Evolutionary conservation across 768 basidiomycete genomes (phyloP).

Genomic region (Asterophora parasitica): DNA sequence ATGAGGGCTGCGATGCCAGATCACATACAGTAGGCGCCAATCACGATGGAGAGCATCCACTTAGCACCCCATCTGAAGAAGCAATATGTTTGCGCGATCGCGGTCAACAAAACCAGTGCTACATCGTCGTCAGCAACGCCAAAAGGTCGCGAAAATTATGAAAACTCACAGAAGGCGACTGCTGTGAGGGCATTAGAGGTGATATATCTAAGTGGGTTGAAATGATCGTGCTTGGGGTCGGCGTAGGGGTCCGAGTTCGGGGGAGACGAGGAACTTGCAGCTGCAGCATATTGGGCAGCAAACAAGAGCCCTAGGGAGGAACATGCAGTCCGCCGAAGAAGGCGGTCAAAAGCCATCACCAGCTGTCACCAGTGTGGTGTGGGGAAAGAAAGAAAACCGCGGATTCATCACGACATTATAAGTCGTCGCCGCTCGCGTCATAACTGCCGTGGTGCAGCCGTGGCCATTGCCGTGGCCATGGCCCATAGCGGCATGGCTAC

Average conservation of each 20-base stretch:
- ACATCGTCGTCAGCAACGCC: neutral
- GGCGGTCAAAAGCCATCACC: conserved; percentile 2
- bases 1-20: too few relatives aligned
- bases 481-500: neutral
- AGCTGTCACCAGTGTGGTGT: neutral
- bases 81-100: conserved; percentile 39
- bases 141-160: neutral
- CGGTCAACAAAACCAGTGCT: conserved; percentile 40
- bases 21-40: conserved; percentile 53
- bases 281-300: neutral
- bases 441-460: neutral
- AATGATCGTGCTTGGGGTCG: conserved; percentile 48
- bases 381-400: neutral
- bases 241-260: conserved; percentile 38
- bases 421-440: neutral
- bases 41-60: conserved; percentile 57
- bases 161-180: conserved; percentile 32
- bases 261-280: conserved; percentile 11
- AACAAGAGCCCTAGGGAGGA: neutral
- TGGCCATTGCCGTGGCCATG: too few relatives aligned
- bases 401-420: neutral
- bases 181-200: conserved; percentile 47
- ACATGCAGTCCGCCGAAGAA: neutral
- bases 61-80: conserved; percentile 41
- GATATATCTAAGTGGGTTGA: conserved; percentile 54